phyloP scores from a whole-genome alignment of 345 rosid genomes.

The Cardamine resedifolia region DNA sequence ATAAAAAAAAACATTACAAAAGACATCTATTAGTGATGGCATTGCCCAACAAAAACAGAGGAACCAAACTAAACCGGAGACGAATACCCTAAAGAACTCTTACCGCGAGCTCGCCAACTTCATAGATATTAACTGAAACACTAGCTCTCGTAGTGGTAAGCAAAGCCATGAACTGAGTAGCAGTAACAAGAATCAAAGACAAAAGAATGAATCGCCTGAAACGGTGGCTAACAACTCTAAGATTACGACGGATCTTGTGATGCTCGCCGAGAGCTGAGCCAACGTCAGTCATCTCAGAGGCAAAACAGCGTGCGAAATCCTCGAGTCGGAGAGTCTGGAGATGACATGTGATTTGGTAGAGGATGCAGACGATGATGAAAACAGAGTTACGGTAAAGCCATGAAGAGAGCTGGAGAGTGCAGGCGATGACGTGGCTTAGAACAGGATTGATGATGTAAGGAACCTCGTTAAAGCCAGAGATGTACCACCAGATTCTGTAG shows the following conservation, averaged over 20 bases:
- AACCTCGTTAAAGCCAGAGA: constrained; percentile 56
- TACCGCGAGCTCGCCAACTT: constrained; percentile 82
- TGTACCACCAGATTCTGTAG: constrained; percentile 93
- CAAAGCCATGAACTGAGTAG: constrained; percentile 69
- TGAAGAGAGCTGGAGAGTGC: constrained; percentile 69
- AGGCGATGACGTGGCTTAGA: constrained; percentile 51
- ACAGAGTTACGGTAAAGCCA: constrained; percentile 81
- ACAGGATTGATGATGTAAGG: constrained; percentile 57
- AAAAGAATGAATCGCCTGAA: constrained; percentile 66
- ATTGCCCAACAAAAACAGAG: not conserved
- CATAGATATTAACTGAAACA: constrained; percentile 59
- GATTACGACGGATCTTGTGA: constrained; percentile 61
- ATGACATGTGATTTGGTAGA: constrained; percentile 63
- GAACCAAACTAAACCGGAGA: not conserved
- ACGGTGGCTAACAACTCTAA: constrained; percentile 82
- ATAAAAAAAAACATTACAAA: not conserved
- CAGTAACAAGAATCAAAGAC: constrained; percentile 66
- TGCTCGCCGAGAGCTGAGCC: constrained; percentile 61
- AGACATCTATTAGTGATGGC: not conserved
- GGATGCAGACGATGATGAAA: constrained; percentile 69
- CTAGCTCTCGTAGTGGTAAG: constrained; percentile 58
- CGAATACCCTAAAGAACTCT: not conserved
- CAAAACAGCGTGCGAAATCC: constrained; percentile 73
- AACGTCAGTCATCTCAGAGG: constrained; percentile 65
- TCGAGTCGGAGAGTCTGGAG: constrained; percentile 72